phyloP scores from a whole-genome alignment of 2,329 filamentous ascomycete genomes.

The Sarocladiaceae sp. region DNA sequence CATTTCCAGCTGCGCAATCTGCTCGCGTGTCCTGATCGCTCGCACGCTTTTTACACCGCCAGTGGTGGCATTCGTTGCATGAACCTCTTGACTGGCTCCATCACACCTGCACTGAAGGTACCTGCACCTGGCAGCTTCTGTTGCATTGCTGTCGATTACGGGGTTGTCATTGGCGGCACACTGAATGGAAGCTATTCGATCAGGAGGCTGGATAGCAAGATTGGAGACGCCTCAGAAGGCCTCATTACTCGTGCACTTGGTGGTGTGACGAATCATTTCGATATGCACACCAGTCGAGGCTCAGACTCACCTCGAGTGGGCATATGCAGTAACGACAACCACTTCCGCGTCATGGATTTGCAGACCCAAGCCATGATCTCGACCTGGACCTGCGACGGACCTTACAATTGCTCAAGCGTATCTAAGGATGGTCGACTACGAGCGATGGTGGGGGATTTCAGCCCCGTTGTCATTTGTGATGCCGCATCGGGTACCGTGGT shows the following conservation, averaged over 20 bases:
- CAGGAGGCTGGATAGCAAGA: slow-evolving; percentile 38
- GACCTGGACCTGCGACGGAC: slow-evolving; percentile 48
- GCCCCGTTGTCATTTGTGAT: slow-evolving; percentile 62
- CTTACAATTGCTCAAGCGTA: slow-evolving; percentile 69
- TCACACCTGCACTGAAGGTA: neutral
- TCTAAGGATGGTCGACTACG: slow-evolving; percentile 69
- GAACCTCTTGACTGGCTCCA: neutral
- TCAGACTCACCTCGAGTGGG: slow-evolving; percentile 50
- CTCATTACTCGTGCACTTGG: slow-evolving; percentile 43
- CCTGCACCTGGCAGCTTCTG: slow-evolving; percentile 31
- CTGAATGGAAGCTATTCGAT: slow-evolving; percentile 54
- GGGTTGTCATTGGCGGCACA: slow-evolving; percentile 55
- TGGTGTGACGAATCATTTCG: slow-evolving; percentile 63
- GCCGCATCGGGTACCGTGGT: slow-evolving; percentile 60
- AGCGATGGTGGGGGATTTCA: slow-evolving; percentile 67
- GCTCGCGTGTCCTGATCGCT: slow-evolving; percentile 51
- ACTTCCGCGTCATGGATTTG: slow-evolving; percentile 56
- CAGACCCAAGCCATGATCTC: slow-evolving; percentile 51
- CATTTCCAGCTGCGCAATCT: slow-evolving; percentile 66
- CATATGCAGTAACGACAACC: slow-evolving; percentile 60
- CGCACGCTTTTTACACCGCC: slow-evolving; percentile 54
- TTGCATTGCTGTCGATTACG: slow-evolving; percentile 47
- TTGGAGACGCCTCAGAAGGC: slow-evolving; percentile 35
- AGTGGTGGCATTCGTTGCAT: slow-evolving; percentile 24
- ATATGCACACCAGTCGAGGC: slow-evolving; percentile 50